Evolutionary conservation across 345 rosid genomes (phyloP).

Genomic region (Leavenworthia alabamica): DNA sequence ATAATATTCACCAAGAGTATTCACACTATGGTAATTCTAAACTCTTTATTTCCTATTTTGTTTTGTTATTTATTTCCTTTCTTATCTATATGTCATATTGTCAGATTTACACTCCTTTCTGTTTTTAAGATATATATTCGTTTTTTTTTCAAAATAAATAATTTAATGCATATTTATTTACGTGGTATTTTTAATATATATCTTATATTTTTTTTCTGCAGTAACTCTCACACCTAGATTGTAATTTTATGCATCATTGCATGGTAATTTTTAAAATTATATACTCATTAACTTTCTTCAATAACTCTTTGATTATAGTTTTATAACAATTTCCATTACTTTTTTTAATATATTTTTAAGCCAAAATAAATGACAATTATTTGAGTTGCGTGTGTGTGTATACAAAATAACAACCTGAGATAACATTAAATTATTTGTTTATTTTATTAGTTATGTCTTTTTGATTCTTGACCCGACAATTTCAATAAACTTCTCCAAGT

Average conservation of each 20-base stretch:
- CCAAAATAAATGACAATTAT: not conserved
- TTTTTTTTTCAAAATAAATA: not conserved
- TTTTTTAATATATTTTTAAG: no score
- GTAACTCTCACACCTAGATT: not conserved
- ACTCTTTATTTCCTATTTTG: not conserved
- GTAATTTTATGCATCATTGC: not conserved
- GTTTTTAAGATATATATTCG: not conserved
- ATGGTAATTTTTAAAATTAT: not conserved
- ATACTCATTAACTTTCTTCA: not conserved
- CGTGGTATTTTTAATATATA: not conserved
- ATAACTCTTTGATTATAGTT: not conserved
- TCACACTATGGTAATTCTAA: slow-evolving; percentile 60
- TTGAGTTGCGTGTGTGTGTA: slow-evolving; percentile 17
- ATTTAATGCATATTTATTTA: not conserved
- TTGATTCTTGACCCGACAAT: slow-evolving; percentile 18
- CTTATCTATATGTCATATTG: slow-evolving; percentile 20
- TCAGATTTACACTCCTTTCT: slow-evolving; percentile 12
- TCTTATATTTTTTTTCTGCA: not conserved
- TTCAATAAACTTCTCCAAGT: slow-evolving; percentile 24
- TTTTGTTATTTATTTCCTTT: not conserved
- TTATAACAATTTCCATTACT: not conserved
- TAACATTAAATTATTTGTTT: not conserved
- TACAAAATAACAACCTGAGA: slow-evolving; percentile 5
- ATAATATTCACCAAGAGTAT: slow-evolving; percentile 41
- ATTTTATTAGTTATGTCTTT: not conserved